A percentile compares a stretch with the other conserved stretches of the same genome.
Conservation (phyloP, 768 basidiomycete genomes). For the Amanita subjunquillea region DNA sequence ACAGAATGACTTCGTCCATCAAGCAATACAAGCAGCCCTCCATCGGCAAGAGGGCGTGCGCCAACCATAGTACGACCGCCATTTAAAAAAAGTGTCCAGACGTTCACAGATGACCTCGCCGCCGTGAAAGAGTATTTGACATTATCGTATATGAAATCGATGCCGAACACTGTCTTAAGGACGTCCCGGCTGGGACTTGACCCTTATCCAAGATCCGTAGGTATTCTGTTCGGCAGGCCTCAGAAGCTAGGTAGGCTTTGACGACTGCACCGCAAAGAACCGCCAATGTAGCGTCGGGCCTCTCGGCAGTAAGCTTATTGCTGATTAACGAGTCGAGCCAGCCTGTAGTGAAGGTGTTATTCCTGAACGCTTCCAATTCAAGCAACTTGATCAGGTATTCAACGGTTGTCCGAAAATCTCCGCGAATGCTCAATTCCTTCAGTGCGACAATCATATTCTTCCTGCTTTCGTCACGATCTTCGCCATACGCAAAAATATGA, state of each 20-base stretch:
- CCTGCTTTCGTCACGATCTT: conserved; percentile 87
- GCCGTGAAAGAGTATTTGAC: conserved; percentile 92
- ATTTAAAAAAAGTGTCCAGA: conserved; percentile 94
- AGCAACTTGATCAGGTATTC: conserved; percentile 98
- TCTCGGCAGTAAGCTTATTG: conserved; percentile 93
- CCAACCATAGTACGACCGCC: conserved; percentile 91
- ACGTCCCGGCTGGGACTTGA: conserved; percentile 90
- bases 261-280: conserved; percentile 95
- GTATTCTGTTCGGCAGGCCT: conserved; percentile 88
- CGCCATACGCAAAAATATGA: conserved; percentile 97
- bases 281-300: conserved; percentile 86
- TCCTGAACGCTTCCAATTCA: conserved; percentile 91
- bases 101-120: conserved; percentile 77
- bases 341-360: conserved; percentile 96
- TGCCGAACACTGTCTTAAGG: conserved; percentile 90
- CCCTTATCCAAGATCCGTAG: conserved; percentile 95
- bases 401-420: conserved; percentile 97
- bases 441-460: conserved; percentile 99
- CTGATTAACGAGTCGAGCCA: conserved; percentile 98
- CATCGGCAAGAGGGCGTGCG: conserved; percentile 87
- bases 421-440: conserved; percentile 97
- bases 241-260: conserved; percentile 86
- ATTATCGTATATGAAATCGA: conserved; percentile 98
- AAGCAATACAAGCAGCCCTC: conserved; percentile 84
- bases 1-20: conserved; percentile 94